A percentile compares a stretch with the other conserved stretches of the same genome.
These are phyloP conservation scores for Fragosphaeria purpurea DNA, from an alignment of 2,329 filamentous ascomycete species.

Conservation along the genomic window DNA sequence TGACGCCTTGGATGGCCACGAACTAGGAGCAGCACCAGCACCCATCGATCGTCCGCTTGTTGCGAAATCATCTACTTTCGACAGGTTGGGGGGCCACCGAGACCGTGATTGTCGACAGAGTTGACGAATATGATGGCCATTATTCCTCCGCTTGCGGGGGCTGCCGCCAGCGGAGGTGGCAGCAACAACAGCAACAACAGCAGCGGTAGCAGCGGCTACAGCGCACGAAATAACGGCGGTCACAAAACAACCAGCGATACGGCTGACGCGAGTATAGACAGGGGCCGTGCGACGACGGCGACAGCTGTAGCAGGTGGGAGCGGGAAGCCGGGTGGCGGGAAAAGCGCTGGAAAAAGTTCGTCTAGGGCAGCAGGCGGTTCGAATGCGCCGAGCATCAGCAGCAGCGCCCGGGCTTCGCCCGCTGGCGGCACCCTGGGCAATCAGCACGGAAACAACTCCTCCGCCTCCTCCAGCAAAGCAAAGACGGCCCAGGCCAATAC, in stretches of 20 bases:
- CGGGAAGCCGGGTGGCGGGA: constrained; percentile 1
- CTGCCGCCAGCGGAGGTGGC: background rate
- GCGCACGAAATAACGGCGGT: too few species aligned
- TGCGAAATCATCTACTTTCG: too few species aligned
- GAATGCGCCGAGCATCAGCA: constrained; percentile 30
- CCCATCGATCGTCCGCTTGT: too few species aligned
- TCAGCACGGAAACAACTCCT: constrained; percentile 20
- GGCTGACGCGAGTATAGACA: too few species aligned
- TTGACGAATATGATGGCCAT: constrained; percentile 11
- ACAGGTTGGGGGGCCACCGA: too few species aligned
- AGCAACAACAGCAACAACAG: background rate
- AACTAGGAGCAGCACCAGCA: too few species aligned
- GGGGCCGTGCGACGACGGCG: too few species aligned
- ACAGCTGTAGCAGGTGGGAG: background rate
- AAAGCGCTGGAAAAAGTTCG: constrained; percentile 21
- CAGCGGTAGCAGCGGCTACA: background rate
- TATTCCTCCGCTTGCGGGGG: constrained; percentile 6
- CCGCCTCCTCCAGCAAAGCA: constrained; percentile 36
- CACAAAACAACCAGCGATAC: too few species aligned
- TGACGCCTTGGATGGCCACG: too few species aligned
- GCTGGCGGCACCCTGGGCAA: constrained; percentile 27
- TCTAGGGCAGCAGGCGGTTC: constrained; percentile 22
- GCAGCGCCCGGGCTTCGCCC: constrained; percentile 44
- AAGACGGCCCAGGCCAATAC: constrained; percentile 41
- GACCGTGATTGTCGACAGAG: too few species aligned